Conservation (phyloP, 306 rosid species). For the Senna siamea region DNA sequence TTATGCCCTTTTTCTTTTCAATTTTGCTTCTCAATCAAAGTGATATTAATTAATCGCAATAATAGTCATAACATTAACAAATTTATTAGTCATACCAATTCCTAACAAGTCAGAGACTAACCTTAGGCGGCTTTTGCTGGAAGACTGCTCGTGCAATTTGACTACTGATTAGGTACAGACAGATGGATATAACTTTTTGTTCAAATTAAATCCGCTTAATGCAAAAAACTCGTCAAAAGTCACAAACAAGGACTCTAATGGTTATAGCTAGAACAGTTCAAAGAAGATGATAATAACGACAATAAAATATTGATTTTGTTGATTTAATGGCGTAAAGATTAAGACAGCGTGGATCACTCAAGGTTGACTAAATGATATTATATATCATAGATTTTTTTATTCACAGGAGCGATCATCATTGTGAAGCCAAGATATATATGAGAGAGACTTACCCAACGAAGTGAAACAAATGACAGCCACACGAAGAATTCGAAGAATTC, state of each 20-base stretch:
- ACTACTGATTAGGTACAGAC: not conserved
- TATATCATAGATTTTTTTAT: not conserved
- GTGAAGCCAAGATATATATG: no score
- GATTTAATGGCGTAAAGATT: not conserved
- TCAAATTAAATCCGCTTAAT: not conserved
- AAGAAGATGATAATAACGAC: not conserved
- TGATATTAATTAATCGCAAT: not conserved
- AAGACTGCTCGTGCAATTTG: not conserved
- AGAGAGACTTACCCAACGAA: conserved; percentile 8
- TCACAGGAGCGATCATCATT: not conserved
- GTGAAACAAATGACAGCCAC: not conserved
- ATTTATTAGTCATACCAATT: not conserved
- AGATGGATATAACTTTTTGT: not conserved
- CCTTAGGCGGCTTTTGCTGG: conserved; percentile 18
- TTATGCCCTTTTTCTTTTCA: not conserved
- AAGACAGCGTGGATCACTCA: not conserved
- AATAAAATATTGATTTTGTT: not conserved
- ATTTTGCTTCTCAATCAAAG: not conserved
- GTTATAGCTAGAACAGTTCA: not conserved
- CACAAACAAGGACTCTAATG: not conserved
- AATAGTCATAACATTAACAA: not conserved
- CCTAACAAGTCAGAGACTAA: conserved; percentile 21
- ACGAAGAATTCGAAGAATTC: not conserved
- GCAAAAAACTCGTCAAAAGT: conserved; percentile 9
- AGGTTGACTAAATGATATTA: conserved; percentile 1